A percentile compares a stretch with the other conserved stretches of the same genome.
Conservation (phyloP, 768 basidiomycete species). For the Psilocybe cubensis region DNA sequence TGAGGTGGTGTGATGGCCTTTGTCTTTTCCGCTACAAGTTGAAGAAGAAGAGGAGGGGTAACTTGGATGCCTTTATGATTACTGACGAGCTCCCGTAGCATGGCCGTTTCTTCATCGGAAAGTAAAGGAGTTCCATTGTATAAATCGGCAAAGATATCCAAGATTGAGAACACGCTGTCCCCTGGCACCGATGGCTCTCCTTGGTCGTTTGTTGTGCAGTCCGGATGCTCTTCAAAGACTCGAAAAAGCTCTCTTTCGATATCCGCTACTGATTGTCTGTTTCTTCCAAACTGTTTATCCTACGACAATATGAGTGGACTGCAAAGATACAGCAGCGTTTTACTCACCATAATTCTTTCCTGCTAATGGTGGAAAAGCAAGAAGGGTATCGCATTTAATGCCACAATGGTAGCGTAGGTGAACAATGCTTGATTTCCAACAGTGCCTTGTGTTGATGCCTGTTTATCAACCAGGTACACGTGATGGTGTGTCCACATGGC, state of each 20-base stretch:
- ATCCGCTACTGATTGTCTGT: conserved; percentile 71
- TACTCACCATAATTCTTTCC: conserved; percentile 26
- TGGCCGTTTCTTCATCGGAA: conserved; percentile 59
- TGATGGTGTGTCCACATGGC: conserved; percentile 16
- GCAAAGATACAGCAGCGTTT: neutral
- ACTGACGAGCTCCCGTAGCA: conserved; percentile 60
- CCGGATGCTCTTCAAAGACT: conserved; percentile 69
- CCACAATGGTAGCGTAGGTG: conserved; percentile 11
- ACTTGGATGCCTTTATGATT: conserved; percentile 67
- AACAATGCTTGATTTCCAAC: conserved; percentile 15
- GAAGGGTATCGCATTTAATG: conserved; percentile 26
- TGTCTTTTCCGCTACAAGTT: conserved; percentile 66
- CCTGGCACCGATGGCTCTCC: conserved; percentile 72
- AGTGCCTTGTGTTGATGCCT: conserved; percentile 12
- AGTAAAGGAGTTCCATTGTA: conserved; percentile 69
- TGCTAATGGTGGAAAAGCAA: conserved; percentile 11
- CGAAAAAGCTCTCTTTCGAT: conserved; percentile 70
- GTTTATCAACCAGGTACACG: conserved; percentile 23
- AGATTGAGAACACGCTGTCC: conserved; percentile 70
- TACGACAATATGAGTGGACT: conserved; percentile 7
- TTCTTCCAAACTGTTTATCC: conserved; percentile 51
- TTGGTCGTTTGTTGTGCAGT: conserved; percentile 57
- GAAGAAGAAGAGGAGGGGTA: conserved; percentile 66
- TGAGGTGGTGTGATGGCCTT: conserved; percentile 43
- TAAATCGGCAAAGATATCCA: conserved; percentile 62